Conservation (phyloP, 176 grass and related monocot species). For the Areca catechu region DNA sequence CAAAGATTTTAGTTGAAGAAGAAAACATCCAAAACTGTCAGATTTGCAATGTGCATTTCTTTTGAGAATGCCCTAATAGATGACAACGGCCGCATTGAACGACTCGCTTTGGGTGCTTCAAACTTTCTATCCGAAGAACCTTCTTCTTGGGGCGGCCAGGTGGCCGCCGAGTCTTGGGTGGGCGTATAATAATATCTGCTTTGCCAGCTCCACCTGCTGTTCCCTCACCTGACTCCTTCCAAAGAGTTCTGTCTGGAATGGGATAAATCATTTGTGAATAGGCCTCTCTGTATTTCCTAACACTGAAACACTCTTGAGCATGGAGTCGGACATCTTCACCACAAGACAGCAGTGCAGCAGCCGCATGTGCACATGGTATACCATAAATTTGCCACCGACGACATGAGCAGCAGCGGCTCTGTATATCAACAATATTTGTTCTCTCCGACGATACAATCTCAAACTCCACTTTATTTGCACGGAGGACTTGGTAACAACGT, state of each 20-base stretch:
- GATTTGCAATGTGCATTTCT: conserved; percentile 65
- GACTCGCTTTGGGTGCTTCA: conserved; percentile 81
- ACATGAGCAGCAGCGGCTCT: conserved; percentile 67
- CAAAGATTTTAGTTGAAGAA: not conserved
- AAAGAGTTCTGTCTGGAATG: conserved; percentile 63
- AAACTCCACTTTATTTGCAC: conserved; percentile 1
- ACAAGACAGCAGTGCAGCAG: conserved; percentile 79
- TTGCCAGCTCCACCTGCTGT: conserved; percentile 31
- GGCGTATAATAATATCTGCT: conserved; percentile 48
- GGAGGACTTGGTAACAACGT: not conserved
- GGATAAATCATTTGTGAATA: conserved; percentile 69
- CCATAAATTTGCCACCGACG: conserved; percentile 92
- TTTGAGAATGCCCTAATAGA: conserved; percentile 95
- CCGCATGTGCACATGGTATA: conserved; percentile 86
- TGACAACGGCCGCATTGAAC: conserved; percentile 90
- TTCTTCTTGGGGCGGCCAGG: conserved; percentile 98
- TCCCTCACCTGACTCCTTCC: conserved; percentile 36
- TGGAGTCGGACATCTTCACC: conserved; percentile 70
- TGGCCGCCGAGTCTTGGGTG: conserved; percentile 70
- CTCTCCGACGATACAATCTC: conserved; percentile 70
- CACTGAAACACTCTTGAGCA: conserved; percentile 73
- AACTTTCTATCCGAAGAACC: conserved; percentile 88
- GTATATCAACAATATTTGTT: conserved; percentile 95
- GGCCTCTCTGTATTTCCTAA: conserved; percentile 65
- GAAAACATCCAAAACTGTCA: conserved; percentile 17